These are phyloP conservation scores for Yarrowia yakushimensis DNA, from an alignment of 805 yeast species.

Conservation along the genomic window DNA sequence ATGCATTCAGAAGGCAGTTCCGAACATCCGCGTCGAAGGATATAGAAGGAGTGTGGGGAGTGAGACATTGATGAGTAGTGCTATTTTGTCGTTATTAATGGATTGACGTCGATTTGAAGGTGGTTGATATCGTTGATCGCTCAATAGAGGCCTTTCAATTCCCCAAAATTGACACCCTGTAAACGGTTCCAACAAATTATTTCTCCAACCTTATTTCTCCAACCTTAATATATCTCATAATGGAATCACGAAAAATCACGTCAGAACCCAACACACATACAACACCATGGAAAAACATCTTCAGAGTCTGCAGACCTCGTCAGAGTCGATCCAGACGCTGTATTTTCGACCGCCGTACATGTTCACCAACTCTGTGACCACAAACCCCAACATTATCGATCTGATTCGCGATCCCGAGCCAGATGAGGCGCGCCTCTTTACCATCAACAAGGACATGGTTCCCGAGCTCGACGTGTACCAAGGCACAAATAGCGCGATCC, in stretches of 20 bases:
- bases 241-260: background rate
- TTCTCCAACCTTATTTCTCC: no score
- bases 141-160: no score
- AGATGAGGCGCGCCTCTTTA: conserved; percentile 48
- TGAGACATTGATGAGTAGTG: no score
- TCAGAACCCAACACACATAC: background rate
- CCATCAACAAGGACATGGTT: conserved; percentile 31
- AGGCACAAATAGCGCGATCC: conserved; percentile 1
- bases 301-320: conserved; percentile 41
- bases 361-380: conserved; percentile 58
- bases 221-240: background rate
- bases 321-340: conserved; percentile 43
- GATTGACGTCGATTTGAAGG: no score
- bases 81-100: no score
- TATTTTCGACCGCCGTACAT: conserved; percentile 58
- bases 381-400: conserved; percentile 50
- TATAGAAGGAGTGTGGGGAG: no score
- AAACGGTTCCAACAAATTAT: background rate
- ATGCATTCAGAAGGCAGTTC: no score
- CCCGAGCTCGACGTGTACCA: conserved; percentile 13
- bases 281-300: conserved; percentile 35
- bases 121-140: no score
- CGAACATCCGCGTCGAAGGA: no score
- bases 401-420: conserved; percentile 55
- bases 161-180: background rate